Conservation (phyloP, 768 basidiomycete species). For the Suillus subalutaceus region DNA sequence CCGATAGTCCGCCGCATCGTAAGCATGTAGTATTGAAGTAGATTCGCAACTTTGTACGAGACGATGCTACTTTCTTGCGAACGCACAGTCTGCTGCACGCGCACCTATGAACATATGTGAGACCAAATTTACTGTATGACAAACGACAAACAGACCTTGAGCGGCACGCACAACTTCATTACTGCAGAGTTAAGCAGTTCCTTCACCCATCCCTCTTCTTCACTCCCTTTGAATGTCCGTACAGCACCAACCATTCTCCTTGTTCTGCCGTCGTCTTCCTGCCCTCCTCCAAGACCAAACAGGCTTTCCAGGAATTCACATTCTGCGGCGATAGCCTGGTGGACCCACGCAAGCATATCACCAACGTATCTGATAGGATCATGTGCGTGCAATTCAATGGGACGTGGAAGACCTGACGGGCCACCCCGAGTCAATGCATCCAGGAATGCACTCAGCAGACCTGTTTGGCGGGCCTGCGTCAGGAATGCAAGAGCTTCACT, state of each 20-base stretch:
- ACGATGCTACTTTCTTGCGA: constrained; percentile 93
- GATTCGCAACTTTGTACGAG: constrained; percentile 90
- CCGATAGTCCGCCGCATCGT: constrained; percentile 96
- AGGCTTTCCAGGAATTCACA: constrained; percentile 90
- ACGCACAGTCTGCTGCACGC: constrained; percentile 91
- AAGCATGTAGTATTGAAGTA: constrained; percentile 92
- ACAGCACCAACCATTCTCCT: constrained; percentile 77
- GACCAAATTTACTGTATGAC: neutral
- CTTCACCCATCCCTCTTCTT: constrained; percentile 79
- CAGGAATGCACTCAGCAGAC: constrained; percentile 81
- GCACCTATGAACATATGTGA: constrained; percentile 48
- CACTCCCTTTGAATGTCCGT: constrained; percentile 52
- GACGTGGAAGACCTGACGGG: constrained; percentile 81
- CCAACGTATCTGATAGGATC: constrained; percentile 96
- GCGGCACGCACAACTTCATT: constrained; percentile 82
- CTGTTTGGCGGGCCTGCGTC: constrained; percentile 79
- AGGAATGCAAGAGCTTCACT: constrained; percentile 79
- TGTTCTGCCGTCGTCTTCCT: neutral
- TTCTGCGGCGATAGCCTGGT: constrained; percentile 94
- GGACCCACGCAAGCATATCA: constrained; percentile 99
- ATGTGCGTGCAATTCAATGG: constrained; percentile 97
- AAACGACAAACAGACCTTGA: constrained; percentile 59
- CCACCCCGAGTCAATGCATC: constrained; percentile 88
- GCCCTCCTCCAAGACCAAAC: constrained; percentile 65
- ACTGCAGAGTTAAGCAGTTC: constrained; percentile 83